Evolutionary conservation across 352 stramenopile species (phyloP), one percentile per base, ranked within the genome.

Genomic region (Hyaloperonospora arabidopsidis): DNA sequence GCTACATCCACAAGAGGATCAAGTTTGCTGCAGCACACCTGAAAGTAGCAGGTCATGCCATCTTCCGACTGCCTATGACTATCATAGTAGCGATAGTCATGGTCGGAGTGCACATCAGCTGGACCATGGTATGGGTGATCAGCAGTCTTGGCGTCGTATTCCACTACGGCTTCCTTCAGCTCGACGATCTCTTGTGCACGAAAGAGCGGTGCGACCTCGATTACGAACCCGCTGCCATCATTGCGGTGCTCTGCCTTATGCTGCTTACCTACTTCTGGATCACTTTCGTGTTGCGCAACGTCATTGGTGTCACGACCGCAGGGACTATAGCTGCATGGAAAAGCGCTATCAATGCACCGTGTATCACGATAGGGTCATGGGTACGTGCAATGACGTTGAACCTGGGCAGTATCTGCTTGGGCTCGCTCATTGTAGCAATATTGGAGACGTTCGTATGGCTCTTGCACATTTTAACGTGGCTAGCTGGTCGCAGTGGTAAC

Each of bases 181-280:
- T 87, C n/a, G 62, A 68, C 34, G 60, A 67, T 8, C 25, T 32
- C 50, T 39, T 59, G 23, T 90, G 82, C 60, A 79, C 70, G 17
- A 59, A 47, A 1, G 48, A 76, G 8, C 64, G 61, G 17, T 90
- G 83, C 59, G 63, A 77, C 6, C 50, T 87, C 25, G 61, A 74
- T 40, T 68, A 74, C 56, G 54, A 70, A 23, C 67, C 57, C 0
- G 75, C 73, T 8, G 62, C 73, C 0, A 71, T 87, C 32, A 22
- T 91, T n/a, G 78, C 76, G 10, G 75, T 86, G 53, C 65, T 91
- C 14, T 95, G 96, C 57, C 63, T 76, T 18, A 88, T 98, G 66
- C 60, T 97, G 39, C 40, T 98, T n/a, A 84, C 89, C 39, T 97
- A 95, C 67, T 97, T 95, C 68, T 98, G 93, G 93, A 84, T 78